Percentiles rank a stretch among this genome's conserved stretches.
Evolutionary conservation across 495 filamentous ascomycete genomes (phyloP).

Genomic region (Extremus antarcticus): DNA sequence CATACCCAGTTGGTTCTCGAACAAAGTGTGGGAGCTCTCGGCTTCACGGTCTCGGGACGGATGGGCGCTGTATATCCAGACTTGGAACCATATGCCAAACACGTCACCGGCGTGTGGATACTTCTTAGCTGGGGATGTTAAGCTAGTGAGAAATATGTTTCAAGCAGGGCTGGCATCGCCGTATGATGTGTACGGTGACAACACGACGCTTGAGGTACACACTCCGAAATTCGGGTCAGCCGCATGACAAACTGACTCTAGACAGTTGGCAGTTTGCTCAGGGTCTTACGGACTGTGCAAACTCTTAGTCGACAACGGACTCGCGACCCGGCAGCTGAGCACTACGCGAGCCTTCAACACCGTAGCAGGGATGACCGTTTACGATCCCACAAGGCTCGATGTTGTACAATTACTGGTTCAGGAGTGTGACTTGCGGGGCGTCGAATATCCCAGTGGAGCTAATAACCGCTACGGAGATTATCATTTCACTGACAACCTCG

Average conservation of each 20-base stretch:
- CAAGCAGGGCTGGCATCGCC: not conserved
- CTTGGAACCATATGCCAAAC: not conserved
- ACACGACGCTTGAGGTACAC: not conserved
- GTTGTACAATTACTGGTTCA: not conserved
- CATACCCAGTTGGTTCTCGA: not conserved
- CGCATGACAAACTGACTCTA: not conserved
- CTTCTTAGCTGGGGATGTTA: not conserved
- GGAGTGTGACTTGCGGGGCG: not conserved
- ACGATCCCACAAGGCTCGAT: not conserved
- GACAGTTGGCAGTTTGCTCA: not conserved
- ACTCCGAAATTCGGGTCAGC: not conserved
- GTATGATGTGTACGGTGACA: not conserved
- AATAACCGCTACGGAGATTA: not conserved
- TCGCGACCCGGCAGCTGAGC: not conserved
- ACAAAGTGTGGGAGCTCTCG: not conserved
- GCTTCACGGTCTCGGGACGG: not conserved
- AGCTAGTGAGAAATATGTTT: not conserved
- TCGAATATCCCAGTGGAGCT: not conserved
- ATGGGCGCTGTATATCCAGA: not conserved
- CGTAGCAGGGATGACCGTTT: not conserved
- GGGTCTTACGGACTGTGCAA: not conserved
- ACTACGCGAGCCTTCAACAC: not conserved
- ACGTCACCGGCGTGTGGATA: not conserved
- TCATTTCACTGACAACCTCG: not conserved
- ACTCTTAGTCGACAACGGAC: not conserved